These are phyloP conservation scores for Verticillium albo-atrum DNA, from an alignment of 2,329 filamentous ascomycete genomes.

Conservation along the genomic window DNA sequence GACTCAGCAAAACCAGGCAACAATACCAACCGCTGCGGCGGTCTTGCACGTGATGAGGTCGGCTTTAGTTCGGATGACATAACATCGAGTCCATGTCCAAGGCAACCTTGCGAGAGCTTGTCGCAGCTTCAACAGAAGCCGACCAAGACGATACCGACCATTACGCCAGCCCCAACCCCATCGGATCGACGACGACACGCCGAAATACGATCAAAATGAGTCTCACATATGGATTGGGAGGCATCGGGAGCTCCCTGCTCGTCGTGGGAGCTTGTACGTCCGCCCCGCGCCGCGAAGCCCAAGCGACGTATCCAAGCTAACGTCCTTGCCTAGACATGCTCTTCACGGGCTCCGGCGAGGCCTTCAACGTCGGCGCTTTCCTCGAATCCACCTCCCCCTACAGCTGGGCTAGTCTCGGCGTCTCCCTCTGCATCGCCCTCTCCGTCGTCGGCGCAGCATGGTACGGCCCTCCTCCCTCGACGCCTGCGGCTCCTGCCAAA, in stretches of 20 bases:
- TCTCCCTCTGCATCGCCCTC: slow-evolving; percentile 89
- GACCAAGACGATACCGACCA: background rate
- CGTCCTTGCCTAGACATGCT: slow-evolving; percentile 74
- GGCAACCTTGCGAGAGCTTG: slow-evolving; percentile 10
- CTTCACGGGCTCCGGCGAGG: slow-evolving; percentile 92
- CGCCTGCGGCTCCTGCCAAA: background rate
- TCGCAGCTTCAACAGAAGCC: slow-evolving; percentile 11
- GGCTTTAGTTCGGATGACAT: background rate
- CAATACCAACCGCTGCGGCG: background rate
- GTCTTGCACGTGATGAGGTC: background rate
- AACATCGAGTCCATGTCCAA: background rate
- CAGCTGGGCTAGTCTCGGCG: slow-evolving; percentile 86
- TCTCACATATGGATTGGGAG: slow-evolving; percentile 66
- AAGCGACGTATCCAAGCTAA: slow-evolving; percentile 7
- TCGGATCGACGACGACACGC: slow-evolving; percentile 12
- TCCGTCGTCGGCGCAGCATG: slow-evolving; percentile 97
- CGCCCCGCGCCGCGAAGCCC: background rate
- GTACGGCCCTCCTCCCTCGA: slow-evolving; percentile 44
- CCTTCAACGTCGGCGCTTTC: slow-evolving; percentile 95
- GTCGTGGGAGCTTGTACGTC: slow-evolving; percentile 76
- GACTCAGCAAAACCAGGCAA: background rate
- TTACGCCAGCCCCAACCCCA: background rate
- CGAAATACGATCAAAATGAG: slow-evolving; percentile 52
- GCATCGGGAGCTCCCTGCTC: slow-evolving; percentile 61
- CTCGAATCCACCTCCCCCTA: slow-evolving; percentile 92